Base-by-base conservation (phyloP, 1,284 basidiomycete genomes). In the Chalciporus piperatoides region DNA sequence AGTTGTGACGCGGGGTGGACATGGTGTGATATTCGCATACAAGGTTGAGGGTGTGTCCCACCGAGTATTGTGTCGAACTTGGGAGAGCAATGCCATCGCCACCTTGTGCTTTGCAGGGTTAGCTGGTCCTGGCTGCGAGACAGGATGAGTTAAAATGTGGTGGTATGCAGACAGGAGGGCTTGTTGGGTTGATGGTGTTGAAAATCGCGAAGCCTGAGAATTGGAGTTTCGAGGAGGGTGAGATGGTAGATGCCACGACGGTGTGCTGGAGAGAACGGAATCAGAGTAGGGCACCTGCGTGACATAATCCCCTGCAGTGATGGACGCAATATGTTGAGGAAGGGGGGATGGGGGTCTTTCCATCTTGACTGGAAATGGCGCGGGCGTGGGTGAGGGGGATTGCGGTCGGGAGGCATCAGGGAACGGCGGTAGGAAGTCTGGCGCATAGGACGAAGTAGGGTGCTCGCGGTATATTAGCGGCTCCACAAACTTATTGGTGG, bases 21-120 rank as follows among this genome's bases (percentile, higher is more conserved):
- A 81, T 4, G 82, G 80, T 1, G 46, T 64, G 36, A 58, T 49
- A 33, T 69, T 75, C 0, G 74, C 78, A 57, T 78, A 88, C 33
- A 89, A 62, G 0, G 84, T 81, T 52, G 85, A 79, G 6, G 82
- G 71, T 2, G 80, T 67, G 12, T 85, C 82, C 83, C 85, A 89
- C 4, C 84, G 77, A 2, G 82, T 71, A n/a, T 70, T 67, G 11
- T 65, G 67, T 59, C 86, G 79, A 2, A 76, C 69, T 47, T 83
- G 76, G 0, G 71, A 61, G 27, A 88, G 73, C 11, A 89, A 69
- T 0, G 80, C 74, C 74, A 88, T 79, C 3, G 83, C 81, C 23
- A 88, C 81, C 59, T 79, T 81, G 66, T 88, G 86, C 43, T 83
- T 76, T 2, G 77, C 68, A 15, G 79, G 78, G 48, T 79, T 84